Evolutionary conservation across 2,329 filamentous ascomycete genomes (phyloP).

Genomic region (Fusarium newnesense): DNA sequence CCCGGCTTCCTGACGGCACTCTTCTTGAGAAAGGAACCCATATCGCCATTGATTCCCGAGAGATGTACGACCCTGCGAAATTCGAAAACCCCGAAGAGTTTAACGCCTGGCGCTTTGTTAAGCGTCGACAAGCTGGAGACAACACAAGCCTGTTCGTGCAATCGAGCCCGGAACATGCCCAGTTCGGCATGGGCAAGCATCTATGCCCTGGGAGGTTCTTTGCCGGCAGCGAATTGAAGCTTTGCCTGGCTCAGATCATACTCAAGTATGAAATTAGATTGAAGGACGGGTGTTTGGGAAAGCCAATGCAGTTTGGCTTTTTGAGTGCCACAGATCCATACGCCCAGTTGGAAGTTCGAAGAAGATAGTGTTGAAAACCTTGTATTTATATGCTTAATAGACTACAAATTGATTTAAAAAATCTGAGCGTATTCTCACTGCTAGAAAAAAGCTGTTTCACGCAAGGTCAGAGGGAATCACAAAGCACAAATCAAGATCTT

Average conservation of each 20-base stretch:
- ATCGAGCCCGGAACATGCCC: background rate
- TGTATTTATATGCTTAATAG: background rate
- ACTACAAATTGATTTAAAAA: background rate
- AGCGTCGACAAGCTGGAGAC: background rate
- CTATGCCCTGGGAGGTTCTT: background rate
- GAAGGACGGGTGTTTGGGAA: background rate
- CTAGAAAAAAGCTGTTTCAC: too few species aligned
- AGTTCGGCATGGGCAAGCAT: constrained; percentile 1
- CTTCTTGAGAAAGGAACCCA: background rate
- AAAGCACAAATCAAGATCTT: rapidly evolving
- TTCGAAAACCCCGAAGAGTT: background rate
- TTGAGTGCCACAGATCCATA: background rate
- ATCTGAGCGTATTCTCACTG: rapidly evolving
- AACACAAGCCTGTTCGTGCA: background rate
- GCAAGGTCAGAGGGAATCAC: rapidly evolving
- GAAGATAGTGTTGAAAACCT: rapidly evolving
- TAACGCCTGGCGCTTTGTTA: background rate
- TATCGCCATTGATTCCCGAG: background rate
- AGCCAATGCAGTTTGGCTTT: background rate
- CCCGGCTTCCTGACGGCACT: background rate
- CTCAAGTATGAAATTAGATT: background rate
- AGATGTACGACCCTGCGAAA: background rate
- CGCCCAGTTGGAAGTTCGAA: background rate
- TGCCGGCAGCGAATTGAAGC: background rate
- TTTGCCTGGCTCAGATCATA: background rate